phyloP scores from a whole-genome alignment of 2,329 filamentous ascomycete species.

The Penicillium sp. region DNA sequence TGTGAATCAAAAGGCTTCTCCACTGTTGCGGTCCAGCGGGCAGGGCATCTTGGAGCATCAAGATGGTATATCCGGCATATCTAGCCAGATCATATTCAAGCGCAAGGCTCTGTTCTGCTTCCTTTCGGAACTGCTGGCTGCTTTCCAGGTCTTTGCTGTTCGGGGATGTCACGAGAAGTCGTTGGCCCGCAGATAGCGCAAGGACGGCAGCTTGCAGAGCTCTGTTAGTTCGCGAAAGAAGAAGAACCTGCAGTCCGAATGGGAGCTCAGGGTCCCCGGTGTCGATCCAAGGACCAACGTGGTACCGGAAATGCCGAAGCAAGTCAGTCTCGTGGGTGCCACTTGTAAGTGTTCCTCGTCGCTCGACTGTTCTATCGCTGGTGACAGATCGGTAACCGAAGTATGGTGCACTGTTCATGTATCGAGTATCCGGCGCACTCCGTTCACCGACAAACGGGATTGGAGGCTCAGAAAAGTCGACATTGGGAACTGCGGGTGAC shows the following conservation, averaged over 20 bases:
- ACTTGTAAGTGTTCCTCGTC: neutral
- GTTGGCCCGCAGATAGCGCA: slow-evolving; percentile 20
- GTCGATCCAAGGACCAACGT: slow-evolving; percentile 27
- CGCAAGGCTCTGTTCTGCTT: slow-evolving; percentile 17
- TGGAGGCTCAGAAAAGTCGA: neutral
- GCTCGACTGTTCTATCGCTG: neutral
- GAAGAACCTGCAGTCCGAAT: slow-evolving; percentile 20
- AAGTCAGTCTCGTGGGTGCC: slow-evolving; percentile 22
- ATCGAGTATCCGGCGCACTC: neutral
- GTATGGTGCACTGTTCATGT: neutral
- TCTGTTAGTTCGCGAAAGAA: slow-evolving; percentile 18
- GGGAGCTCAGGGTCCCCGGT: slow-evolving; percentile 23
- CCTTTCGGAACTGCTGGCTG: slow-evolving; percentile 14
- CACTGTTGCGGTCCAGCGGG: slow-evolving; percentile 16
- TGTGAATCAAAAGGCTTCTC: slow-evolving; percentile 10
- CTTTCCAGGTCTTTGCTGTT: slow-evolving; percentile 5
- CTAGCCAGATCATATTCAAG: slow-evolving; percentile 13
- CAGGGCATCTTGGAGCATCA: slow-evolving; percentile 21
- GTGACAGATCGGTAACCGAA: neutral
- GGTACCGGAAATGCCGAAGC: slow-evolving; percentile 26
- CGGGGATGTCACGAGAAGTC: slow-evolving; percentile 2
- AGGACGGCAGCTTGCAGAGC: slow-evolving; percentile 21
- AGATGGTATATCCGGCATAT: slow-evolving; percentile 12
- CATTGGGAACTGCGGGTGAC: neutral
- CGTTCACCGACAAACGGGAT: neutral